Evolutionary conservation across 768 basidiomycete species (phyloP).

Genomic region (Leccinum fibrillosum): DNA sequence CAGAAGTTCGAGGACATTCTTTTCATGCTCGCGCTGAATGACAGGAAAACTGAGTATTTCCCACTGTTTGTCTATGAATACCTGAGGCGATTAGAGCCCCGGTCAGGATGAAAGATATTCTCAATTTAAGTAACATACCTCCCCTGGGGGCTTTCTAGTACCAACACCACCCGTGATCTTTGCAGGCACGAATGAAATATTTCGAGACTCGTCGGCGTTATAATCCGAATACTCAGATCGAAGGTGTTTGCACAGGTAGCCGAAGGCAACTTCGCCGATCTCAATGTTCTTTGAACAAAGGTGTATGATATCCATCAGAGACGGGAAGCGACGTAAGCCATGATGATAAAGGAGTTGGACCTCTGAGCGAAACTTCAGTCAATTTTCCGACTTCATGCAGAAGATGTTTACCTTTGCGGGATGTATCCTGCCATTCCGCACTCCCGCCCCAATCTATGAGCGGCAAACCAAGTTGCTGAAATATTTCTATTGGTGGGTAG

Average conservation of each 20-base stretch:
- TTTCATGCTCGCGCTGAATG: too few species aligned
- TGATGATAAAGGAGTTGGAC: neutral
- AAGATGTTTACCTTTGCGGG: neutral
- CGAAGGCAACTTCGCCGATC: slow-evolving; percentile 55
- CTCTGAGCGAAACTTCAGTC: neutral
- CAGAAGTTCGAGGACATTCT: too few species aligned
- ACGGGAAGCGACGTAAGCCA: neutral
- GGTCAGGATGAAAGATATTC: too few species aligned
- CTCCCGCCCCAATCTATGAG: slow-evolving; percentile 79
- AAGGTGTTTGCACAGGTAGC: slow-evolving; percentile 66
- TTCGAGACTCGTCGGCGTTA: slow-evolving; percentile 54
- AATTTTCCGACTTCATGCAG: neutral
- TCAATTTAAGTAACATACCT: too few species aligned
- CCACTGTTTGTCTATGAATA: too few species aligned
- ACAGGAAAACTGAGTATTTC: too few species aligned
- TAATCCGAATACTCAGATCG: slow-evolving; percentile 16
- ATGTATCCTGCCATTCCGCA: slow-evolving; percentile 53
- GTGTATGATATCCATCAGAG: neutral
- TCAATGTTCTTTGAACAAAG: slow-evolving; percentile 14
- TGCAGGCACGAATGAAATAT: too few species aligned
- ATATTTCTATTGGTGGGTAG: slow-evolving; percentile 74
- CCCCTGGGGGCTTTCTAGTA: too few species aligned
- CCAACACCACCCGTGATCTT: too few species aligned
- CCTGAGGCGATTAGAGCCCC: too few species aligned
- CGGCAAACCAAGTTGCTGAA: slow-evolving; percentile 69